Conservation (phyloP, 257 asterid genomes). For the Cruciata laevipes region DNA sequence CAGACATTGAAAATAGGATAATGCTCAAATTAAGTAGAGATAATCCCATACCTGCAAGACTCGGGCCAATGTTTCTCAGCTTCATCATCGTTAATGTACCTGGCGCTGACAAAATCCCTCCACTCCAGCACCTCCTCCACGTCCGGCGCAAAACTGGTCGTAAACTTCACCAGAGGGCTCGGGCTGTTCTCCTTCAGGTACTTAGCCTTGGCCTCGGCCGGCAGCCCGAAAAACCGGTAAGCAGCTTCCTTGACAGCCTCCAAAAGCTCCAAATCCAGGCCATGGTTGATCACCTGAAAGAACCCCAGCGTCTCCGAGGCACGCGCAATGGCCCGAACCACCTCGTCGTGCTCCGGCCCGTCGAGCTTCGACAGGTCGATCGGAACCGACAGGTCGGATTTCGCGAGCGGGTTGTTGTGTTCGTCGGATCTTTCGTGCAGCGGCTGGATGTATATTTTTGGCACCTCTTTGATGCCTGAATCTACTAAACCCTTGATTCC, state of each 20-base stretch:
- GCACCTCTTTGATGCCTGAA: conserved; percentile 11
- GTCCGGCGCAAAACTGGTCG: conserved; percentile 30
- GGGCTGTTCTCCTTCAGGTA: conserved; percentile 25
- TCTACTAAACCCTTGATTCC: conserved; percentile 10
- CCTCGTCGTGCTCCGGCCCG: conserved; percentile 7
- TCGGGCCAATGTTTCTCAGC: conserved; percentile 1
- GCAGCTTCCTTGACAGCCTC: conserved; percentile 20
- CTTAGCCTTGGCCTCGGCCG: conserved; percentile 21
- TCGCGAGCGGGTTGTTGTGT: not conserved
- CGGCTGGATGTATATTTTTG: conserved; percentile 4
- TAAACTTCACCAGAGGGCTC: conserved; percentile 25
- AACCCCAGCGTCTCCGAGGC: conserved; percentile 4
- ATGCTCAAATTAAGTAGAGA: too few species aligned
- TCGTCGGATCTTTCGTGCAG: not conserved
- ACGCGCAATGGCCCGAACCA: not conserved
- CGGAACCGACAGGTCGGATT: not conserved
- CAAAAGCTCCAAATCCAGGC: conserved; percentile 20
- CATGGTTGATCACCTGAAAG: conserved; percentile 17
- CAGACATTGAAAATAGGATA: too few species aligned
- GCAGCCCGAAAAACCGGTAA: conserved; percentile 19
- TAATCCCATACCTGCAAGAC: conserved; percentile 22
- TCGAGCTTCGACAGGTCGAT: conserved; percentile 13
- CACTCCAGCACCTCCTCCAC: conserved; percentile 32
- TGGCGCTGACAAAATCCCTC: conserved; percentile 27
- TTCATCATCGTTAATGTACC: conserved; percentile 17